Evolutionary conservation across 257 asterid genomes (phyloP).

Genomic region (Petrea volubilis): DNA sequence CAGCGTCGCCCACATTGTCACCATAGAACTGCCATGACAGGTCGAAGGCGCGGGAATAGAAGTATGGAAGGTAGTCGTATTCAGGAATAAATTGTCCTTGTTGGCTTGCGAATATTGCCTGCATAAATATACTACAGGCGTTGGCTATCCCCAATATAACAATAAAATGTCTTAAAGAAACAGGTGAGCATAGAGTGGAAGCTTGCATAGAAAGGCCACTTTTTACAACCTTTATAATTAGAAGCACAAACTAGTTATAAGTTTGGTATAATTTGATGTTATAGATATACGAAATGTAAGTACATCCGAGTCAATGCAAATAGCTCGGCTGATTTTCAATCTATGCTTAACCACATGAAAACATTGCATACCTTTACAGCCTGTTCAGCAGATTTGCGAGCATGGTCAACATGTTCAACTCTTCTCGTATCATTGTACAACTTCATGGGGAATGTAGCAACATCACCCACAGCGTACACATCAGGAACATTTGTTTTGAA

Average conservation of each 20-base stretch:
- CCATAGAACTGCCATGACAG: slow-evolving; percentile 91
- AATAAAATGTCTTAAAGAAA: not conserved
- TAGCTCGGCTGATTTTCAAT: not conserved
- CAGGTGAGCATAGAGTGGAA: not conserved
- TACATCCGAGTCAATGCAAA: not conserved
- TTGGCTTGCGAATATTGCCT: slow-evolving; percentile 74
- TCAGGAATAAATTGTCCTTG: slow-evolving; percentile 56
- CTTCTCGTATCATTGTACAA: slow-evolving; percentile 70
- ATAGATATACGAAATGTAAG: not conserved
- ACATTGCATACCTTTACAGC: slow-evolving; percentile 76
- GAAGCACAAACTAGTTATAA: not conserved
- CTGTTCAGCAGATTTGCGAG: slow-evolving; percentile 93
- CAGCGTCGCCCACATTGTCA: slow-evolving; percentile 73
- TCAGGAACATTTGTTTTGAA: slow-evolving; percentile 69
- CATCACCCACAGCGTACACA: slow-evolving; percentile 92
- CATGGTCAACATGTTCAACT: slow-evolving; percentile 89
- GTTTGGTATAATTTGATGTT: not conserved
- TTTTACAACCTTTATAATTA: not conserved
- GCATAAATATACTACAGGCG: slow-evolving; percentile 18
- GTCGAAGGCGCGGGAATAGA: slow-evolving; percentile 77
- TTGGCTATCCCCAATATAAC: not conserved
- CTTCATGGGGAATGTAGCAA: slow-evolving; percentile 89
- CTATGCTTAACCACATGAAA: too few relatives aligned
- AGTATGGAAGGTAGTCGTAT: slow-evolving; percentile 86
- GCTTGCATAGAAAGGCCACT: not conserved